Evolutionary conservation across 148 eudicot genomes (phyloP).

Genomic region (Rhododendron ferrugineum): DNA sequence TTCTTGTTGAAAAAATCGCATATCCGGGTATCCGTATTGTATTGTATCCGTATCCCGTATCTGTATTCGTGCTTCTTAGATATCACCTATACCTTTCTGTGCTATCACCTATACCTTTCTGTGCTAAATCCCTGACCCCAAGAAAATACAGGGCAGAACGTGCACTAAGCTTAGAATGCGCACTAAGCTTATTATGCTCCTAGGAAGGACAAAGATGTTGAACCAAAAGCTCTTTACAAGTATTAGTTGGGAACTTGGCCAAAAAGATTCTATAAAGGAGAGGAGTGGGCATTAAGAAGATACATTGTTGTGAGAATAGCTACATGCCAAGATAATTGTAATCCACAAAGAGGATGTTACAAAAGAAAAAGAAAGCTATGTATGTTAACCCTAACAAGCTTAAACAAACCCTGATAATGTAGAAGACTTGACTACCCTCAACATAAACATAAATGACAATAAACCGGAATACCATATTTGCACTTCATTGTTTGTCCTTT

Average conservation of each 20-base stretch:
- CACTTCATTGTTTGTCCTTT: neutral
- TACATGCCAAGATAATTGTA: neutral
- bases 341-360: neutral
- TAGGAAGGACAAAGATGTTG: neutral
- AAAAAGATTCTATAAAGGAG: neutral
- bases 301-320: neutral
- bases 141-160: neutral
- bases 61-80: no score
- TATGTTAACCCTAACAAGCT: neutral
- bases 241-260: neutral
- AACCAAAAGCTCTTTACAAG: neutral
- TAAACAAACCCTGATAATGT: neutral
- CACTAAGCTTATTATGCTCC: neutral
- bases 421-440: neutral
- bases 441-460: neutral
- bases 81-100: no score
- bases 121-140: neutral
- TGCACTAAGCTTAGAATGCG: neutral
- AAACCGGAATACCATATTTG: neutral
- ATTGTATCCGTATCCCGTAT: no score
- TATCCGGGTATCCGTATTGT: no score
- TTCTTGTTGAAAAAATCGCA: no score
- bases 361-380: neutral
- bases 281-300: neutral
- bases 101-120: neutral